Evolutionary conservation across 1,284 basidiomycete species (phyloP).

Genomic region (Sanghuangporus weigelae): DNA sequence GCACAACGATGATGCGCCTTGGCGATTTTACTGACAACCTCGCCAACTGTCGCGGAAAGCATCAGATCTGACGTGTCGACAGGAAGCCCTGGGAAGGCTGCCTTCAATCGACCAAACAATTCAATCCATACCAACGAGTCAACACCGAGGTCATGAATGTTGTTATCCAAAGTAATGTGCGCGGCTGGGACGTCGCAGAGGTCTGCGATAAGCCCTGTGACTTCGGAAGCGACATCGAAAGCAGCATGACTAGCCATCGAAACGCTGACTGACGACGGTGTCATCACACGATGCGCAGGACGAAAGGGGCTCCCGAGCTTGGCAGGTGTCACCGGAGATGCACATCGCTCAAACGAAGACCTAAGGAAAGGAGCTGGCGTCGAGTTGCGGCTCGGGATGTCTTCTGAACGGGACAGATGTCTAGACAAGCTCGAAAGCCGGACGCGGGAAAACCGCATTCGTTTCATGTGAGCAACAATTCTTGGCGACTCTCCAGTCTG

Average conservation of each 20-base stretch:
- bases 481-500: slow-evolving; percentile 27
- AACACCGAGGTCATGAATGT: slow-evolving; percentile 43
- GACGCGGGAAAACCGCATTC: slow-evolving; percentile 52
- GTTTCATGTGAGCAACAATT: slow-evolving; percentile 51
- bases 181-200: slow-evolving; percentile 34
- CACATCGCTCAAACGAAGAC: background rate
- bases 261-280: slow-evolving; percentile 9
- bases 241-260: slow-evolving; percentile 13
- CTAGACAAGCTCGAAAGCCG: slow-evolving; percentile 42
- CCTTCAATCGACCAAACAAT: slow-evolving; percentile 35
- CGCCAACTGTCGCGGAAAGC: slow-evolving; percentile 33
- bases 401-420: slow-evolving; percentile 33
- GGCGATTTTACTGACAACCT: slow-evolving; percentile 20
- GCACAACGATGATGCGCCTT: slow-evolving; percentile 16
- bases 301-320: slow-evolving; percentile 10
- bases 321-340: slow-evolving; percentile 9
- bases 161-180: slow-evolving; percentile 29
- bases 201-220: slow-evolving; percentile 36
- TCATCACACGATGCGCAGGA: slow-evolving; percentile 1
- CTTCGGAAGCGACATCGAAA: slow-evolving; percentile 15
- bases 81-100: slow-evolving; percentile 28
- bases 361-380: background rate
- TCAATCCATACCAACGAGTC: slow-evolving; percentile 57
- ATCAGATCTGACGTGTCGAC: slow-evolving; percentile 32
- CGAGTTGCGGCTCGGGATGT: background rate